Conservation (phyloP, 352 stramenopile species). For the Pythium sp. region DNA sequence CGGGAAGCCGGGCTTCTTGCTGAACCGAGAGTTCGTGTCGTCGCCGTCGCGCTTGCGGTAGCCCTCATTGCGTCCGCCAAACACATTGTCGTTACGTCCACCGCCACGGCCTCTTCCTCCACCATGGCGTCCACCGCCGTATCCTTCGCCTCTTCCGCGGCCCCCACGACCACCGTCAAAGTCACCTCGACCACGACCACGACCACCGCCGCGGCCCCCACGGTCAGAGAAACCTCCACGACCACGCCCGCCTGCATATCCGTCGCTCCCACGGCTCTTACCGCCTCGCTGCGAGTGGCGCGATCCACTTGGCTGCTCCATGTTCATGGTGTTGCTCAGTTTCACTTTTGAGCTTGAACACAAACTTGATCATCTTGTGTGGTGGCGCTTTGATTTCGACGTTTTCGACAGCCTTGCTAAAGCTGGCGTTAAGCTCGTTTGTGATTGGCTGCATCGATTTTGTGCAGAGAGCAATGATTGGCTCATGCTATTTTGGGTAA, state of each 20-base stretch:
- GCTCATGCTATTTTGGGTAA: no score
- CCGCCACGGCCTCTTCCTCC: not conserved
- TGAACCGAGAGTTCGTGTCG: conserved; percentile 11
- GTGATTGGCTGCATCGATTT: no score
- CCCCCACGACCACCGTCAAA: conserved; percentile 13
- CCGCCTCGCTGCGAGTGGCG: conserved; percentile 6
- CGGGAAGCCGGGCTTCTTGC: conserved; percentile 6
- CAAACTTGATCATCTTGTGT: not conserved
- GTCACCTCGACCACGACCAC: conserved; percentile 15
- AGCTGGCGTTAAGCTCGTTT: no score
- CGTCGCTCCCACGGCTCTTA: conserved; percentile 1
- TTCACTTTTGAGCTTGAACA: not conserved
- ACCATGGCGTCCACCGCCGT: conserved; percentile 1
- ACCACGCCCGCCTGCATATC: conserved; percentile 1
- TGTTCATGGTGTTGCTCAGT: not conserved
- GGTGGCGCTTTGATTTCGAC: not conserved
- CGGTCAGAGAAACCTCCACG: conserved; percentile 3
- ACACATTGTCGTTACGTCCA: not conserved
- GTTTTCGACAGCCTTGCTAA: conserved; percentile 1
- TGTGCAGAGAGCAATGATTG: no score
- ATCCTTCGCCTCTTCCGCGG: conserved; percentile 2
- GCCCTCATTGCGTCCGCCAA: not conserved
- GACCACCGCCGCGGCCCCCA: not conserved
- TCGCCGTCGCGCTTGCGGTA: conserved; percentile 6
- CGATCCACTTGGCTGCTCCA: conserved; percentile 8